Base-by-base conservation (phyloP, 345 rosid species). In the Eucalyptus pauciflora region DNA sequence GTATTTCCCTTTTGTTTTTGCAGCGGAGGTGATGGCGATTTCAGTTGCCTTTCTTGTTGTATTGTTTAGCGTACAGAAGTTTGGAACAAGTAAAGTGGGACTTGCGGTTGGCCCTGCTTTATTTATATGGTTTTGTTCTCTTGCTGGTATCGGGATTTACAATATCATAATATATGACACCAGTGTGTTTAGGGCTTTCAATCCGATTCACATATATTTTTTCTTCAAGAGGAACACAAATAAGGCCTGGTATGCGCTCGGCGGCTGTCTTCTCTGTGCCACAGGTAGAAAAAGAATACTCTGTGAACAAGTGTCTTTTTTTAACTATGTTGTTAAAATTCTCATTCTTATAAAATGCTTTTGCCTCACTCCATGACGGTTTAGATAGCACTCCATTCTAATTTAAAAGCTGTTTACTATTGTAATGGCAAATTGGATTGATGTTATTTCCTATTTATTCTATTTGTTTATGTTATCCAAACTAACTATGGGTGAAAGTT, bases 61-160 rank as follows among this genome's bases (percentile, higher is more conserved):
- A 90, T 92, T 98, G 92, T 98, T 98, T 92, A 96, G 99, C 92
- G 94, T 98, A 91, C 99, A 98, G 94, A 97, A 96, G 95, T 97
- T 92, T 93, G 99, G 99, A 91, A 97, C 99, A 87, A 98, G 99
- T 94, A 98, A 98, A 94, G 98, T 97, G 89, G 99, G 99, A 89
- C 95, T 98, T 90, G 96, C 87, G 87, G 94, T 98, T 50, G 99
- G 99, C 89, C 99, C 99, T 83, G 99, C 99, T 87, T 93, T 98
- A 91, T 96, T 98, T 89, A 49, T 97, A 89, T 98, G 99, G 99
- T 98, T 98, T 93, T 97, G 99, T 90, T 95, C 95, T 92, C 98
- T 97, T 90, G 99, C 99, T 22, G 96, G 95, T 89, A 90, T 98
- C 89, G 99, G 99, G 87, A 94, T 97, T 88, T 93, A 96, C 93